These are phyloP conservation scores for Prunus mongolica DNA, from an alignment of 306 rosid genomes.

Conservation along the genomic window DNA sequence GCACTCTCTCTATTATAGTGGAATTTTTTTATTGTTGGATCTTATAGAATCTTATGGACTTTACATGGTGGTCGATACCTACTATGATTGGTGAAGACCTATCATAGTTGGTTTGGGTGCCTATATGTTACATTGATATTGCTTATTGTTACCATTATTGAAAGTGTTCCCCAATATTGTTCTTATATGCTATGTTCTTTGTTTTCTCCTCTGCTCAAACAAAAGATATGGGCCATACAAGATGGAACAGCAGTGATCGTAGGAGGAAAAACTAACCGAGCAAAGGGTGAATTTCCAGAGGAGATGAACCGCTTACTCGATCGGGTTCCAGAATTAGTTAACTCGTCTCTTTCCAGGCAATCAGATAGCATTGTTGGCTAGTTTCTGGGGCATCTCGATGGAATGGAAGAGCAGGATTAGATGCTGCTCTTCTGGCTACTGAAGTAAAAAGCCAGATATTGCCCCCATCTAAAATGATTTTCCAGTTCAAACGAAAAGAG, in stretches of 20 bases:
- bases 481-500: not conserved
- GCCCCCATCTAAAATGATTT: not conserved
- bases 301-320: conserved; percentile 84
- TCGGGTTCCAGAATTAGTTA: conserved; percentile 68
- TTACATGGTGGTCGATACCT: not conserved
- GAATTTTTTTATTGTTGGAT: not conserved
- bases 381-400: conserved; percentile 24
- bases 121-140: not conserved
- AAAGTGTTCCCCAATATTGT: not conserved
- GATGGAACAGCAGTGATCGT: conserved; percentile 75
- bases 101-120: not conserved
- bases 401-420: not conserved
- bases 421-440: not conserved
- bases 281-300: conserved; percentile 77
- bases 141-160: not conserved
- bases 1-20: not conserved
- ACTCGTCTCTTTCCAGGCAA: conserved; percentile 44
- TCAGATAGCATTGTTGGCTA: conserved; percentile 39
- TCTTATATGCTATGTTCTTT: not conserved
- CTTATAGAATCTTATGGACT: not conserved
- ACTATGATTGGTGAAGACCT: not conserved
- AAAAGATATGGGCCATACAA: conserved; percentile 94
- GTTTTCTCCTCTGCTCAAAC: conserved; percentile 24
- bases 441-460: not conserved
- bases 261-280: conserved; percentile 89